Evolutionary conservation across 2,329 filamentous ascomycete genomes (phyloP), one percentile per base, ranked within the genome.

Genomic region (Stemphylium lycopersici): DNA sequence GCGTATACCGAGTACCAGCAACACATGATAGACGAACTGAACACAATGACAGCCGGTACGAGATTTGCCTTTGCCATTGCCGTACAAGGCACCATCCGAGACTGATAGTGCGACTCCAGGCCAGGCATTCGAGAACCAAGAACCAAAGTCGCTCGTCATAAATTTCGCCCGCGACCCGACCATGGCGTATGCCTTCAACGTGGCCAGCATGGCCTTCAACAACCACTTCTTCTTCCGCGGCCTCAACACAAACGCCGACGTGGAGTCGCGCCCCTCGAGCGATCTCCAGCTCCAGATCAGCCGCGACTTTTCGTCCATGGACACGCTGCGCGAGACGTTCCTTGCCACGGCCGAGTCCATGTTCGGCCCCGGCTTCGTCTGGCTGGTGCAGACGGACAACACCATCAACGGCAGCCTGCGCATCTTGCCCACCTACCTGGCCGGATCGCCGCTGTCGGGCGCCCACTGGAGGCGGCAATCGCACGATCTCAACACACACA

Each of bases 311-410:
- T 89, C 89, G 71, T 91, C 88, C 67, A 80, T 96, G 66, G 89
- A 96, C 62, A 93, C 90, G 26, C 86, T 99, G 55, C 87, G 87
- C 72, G 82, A 83, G 66, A 90, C 95, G 73, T 87, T 99, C 77
- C 77, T 95, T 70, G 81, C 87, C 61, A 96, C 89, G 36, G 93
- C 93, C 54, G 83, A 86, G 63, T 84, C 87, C 79, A 97, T 98
- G 92, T 98, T 99, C 79, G 95, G 93, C 49, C 93, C 93, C 0
- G 95, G 95, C 62, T 98, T 96, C 78, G 90, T 98, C 72, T 99
- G 95, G 95, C 87, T 99, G 58, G 90, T 97, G 68, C 71, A 81
- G 37, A 77, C 78, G 48, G 72, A 74, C 52, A 71, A 80, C 20
- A 56, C 56, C 16, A 76, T 79, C 29, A 82, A 77, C 48, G 67